A percentile compares a stretch with the other conserved stretches of the same genome.
These are phyloP conservation scores for Stenogyne calaminthoides DNA, from an alignment of 305 asterid genomes.

Conservation along the genomic window DNA sequence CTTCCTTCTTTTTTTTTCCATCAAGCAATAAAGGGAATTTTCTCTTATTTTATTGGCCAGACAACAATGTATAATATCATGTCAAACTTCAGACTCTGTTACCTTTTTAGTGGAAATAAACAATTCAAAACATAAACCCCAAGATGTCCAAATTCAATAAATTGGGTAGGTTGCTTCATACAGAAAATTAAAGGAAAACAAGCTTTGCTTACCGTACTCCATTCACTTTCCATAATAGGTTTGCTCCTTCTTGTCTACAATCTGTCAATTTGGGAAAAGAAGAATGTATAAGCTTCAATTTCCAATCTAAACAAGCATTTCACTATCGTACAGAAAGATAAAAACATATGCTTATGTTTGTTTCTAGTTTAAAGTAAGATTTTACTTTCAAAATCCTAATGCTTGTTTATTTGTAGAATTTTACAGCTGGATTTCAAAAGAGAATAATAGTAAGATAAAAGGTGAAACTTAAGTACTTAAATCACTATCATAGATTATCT, in stretches of 20 bases:
- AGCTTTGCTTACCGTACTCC: conserved; percentile 32
- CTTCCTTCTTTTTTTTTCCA: neutral
- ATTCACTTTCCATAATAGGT: conserved; percentile 31
- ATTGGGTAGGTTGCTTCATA: neutral
- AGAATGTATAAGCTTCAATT: neutral
- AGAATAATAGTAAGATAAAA: no score
- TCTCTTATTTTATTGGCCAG: neutral
- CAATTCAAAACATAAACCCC: conserved; percentile 3
- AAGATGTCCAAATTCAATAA: neutral
- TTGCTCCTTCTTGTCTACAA: conserved; percentile 20
- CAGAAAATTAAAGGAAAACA: neutral
- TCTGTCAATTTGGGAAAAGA: conserved; percentile 19
- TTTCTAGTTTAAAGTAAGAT: neutral
- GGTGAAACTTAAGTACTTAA: neutral
- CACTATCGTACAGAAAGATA: conserved; percentile 8
- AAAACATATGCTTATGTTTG: neutral
- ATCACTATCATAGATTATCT: neutral
- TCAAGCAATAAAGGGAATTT: neutral
- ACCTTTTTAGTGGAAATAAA: neutral
- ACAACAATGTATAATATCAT: conserved; percentile 2
- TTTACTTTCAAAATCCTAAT: neutral
- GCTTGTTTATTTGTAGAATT: neutral
- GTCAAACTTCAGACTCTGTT: neutral
- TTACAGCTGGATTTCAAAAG: neutral
- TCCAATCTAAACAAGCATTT: conserved; percentile 10